Conservation (phyloP, 2,329 filamentous ascomycete genomes). For the Fusarium sp. region DNA sequence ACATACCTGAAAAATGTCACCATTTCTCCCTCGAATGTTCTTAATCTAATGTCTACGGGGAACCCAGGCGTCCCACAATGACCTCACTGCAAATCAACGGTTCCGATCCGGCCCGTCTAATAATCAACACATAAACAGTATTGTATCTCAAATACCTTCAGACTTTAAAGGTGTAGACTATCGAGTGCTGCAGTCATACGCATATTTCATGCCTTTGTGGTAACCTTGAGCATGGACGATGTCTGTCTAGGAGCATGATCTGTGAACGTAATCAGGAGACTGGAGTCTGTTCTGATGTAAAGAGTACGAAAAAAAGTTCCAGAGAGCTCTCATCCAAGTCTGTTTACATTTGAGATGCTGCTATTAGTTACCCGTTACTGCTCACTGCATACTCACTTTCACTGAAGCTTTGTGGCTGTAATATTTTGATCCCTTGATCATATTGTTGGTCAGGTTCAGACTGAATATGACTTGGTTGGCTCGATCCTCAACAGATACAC, state of each 20-base stretch:
- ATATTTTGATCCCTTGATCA: not conserved
- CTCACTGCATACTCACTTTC: not conserved
- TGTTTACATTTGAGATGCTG: not conserved
- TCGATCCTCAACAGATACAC: not conserved
- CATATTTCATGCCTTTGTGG: not conserved
- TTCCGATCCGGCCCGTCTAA: conserved; percentile 24
- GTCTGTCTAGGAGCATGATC: not conserved
- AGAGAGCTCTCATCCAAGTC: not conserved
- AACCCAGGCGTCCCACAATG: conserved; percentile 35
- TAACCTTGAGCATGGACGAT: not conserved
- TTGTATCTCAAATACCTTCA: not conserved
- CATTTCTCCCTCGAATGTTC: conserved; percentile 38
- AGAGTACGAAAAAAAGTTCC: not conserved
- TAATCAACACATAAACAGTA: not conserved
- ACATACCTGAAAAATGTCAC: conserved; percentile 39
- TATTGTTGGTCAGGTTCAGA: not conserved
- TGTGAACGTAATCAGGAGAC: not conserved
- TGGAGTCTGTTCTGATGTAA: not conserved
- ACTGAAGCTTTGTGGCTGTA: not conserved
- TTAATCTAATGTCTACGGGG: conserved; percentile 33
- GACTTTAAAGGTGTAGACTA: not conserved
- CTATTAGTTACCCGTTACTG: not conserved
- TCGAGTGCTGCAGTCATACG: not conserved
- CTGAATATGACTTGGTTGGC: not conserved
- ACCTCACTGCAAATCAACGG: conserved; percentile 28